These are phyloP conservation scores for Ceratocystis ficicola DNA, from an alignment of 2,329 filamentous ascomycete genomes.

Conservation along the genomic window DNA sequence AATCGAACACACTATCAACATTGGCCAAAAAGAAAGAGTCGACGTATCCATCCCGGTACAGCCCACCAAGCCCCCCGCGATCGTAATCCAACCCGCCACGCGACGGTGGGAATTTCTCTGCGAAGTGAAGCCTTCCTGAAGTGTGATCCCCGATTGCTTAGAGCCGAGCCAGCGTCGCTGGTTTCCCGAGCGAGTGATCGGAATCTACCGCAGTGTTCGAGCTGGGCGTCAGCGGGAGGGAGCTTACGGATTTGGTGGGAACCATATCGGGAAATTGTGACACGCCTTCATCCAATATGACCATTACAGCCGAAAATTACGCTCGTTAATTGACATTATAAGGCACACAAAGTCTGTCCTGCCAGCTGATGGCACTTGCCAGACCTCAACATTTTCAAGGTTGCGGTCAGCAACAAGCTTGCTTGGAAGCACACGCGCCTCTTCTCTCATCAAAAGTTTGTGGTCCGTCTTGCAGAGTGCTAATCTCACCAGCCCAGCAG, in stretches of 20 bases:
- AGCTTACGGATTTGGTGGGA: constrained; percentile 45
- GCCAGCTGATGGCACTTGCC: too few species aligned
- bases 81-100: constrained; percentile 59
- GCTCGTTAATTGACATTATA: constrained; percentile 1
- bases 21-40: constrained; percentile 33
- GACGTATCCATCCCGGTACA: constrained; percentile 44
- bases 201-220: constrained; percentile 52
- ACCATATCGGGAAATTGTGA: constrained; percentile 39
- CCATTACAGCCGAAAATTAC: constrained; percentile 46
- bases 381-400: too few species aligned
- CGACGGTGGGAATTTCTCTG: constrained; percentile 59
- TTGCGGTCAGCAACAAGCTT: too few species aligned
- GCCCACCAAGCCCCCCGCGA: constrained; percentile 48
- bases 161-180: constrained; percentile 48
- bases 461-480: too few species aligned
- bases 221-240: constrained; percentile 49
- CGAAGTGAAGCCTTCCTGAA: constrained; percentile 63
- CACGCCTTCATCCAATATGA: constrained; percentile 45
- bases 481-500: too few species aligned
- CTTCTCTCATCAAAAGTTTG: too few species aligned
- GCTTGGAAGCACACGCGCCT: too few species aligned
- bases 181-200: constrained; percentile 55
- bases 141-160: constrained; percentile 56
- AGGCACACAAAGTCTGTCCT: not conserved
- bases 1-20: not conserved